Evolutionary conservation across 1,139 yeast species (phyloP), one percentile per base, ranked within the genome.

Genomic region (Arxiozyma telluris): DNA sequence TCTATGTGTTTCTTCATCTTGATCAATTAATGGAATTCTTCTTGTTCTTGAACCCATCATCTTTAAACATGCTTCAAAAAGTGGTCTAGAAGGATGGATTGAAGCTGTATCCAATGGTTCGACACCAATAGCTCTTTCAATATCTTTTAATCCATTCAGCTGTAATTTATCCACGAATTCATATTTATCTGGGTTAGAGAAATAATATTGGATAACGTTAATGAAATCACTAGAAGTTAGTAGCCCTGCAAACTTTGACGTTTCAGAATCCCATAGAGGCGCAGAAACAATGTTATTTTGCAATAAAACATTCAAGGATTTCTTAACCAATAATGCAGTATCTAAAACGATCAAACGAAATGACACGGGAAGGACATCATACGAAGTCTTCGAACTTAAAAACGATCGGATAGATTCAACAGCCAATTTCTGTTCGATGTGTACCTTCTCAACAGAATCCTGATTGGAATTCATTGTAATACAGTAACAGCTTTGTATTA

Each of bases 231-330:
- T 81, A 38, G 96, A 84, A 3, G 98, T 93, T 67, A 94, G 76
- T 58, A 94, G 78, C 4, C 99, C 99, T 1, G 98, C 98, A 73
- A 93, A 94, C 63, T 88, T 77, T 22, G 96, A 86, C 6, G 87
- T 84, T 65, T 85, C 81, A 56, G 90, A 86, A 70, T 93, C 88
- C 99, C 99, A 94, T 57, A 94, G 76, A 3, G 99, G 98, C 2
- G 98, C 98, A 50, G 95, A 85, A 39, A 94, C 97, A 64, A 94
- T 89, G 66, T 89, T 88, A 69, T 94, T 94, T 67, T 94, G 98
- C 53, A 93, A 76, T 59, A 94, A 75, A 45, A 94, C 91, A 59
- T 90, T 90, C 65, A 94, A 77, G 11, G 97, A 88, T 66, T 93
- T 89, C 71, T 93, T 93, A 49, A 94, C 96, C 56, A 90, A 75